Evolutionary conservation across 352 stramenopile genomes (phyloP).

Genomic region (Albugo laibachii): DNA sequence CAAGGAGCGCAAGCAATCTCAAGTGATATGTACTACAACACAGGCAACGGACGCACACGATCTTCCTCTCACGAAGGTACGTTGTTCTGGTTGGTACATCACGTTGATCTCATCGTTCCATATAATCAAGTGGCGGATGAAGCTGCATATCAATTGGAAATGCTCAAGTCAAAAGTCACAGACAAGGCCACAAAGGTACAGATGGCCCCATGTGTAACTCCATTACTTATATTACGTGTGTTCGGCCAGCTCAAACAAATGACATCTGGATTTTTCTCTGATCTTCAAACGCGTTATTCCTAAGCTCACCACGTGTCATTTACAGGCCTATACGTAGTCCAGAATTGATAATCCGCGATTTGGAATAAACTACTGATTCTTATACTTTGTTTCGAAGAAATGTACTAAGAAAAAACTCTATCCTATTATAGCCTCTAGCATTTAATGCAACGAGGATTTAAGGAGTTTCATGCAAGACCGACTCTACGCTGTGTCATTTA

Average conservation of each 20-base stretch:
- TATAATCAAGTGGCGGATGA: conserved; percentile 21
- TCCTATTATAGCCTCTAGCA: too few relatives aligned
- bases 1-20: conserved; percentile 71
- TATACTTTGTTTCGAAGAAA: too few relatives aligned
- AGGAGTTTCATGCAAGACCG: too few relatives aligned
- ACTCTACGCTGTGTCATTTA: too few relatives aligned
- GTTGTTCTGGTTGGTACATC: conserved; percentile 1
- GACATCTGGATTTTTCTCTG: conserved; percentile 77
- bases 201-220: not conserved
- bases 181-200: conserved; percentile 59
- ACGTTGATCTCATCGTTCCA: not conserved
- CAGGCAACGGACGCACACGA: conserved; percentile 16
- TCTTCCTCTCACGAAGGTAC: conserved; percentile 47
- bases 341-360: too few relatives aligned
- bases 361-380: too few relatives aligned
- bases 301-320: conserved; percentile 6
- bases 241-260: conserved; percentile 64
- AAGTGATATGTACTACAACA: conserved; percentile 73
- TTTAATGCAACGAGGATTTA: too few relatives aligned
- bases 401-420: too few relatives aligned
- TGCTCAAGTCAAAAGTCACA: conserved; percentile 69
- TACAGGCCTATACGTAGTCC: too few relatives aligned
- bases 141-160: conserved; percentile 64
- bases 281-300: conserved; percentile 69
- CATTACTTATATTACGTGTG: not conserved